These are phyloP conservation scores for Backusella parvicylindrica DNA, from an alignment of 192 early-diverging fungal species.

Conservation along the genomic window DNA sequence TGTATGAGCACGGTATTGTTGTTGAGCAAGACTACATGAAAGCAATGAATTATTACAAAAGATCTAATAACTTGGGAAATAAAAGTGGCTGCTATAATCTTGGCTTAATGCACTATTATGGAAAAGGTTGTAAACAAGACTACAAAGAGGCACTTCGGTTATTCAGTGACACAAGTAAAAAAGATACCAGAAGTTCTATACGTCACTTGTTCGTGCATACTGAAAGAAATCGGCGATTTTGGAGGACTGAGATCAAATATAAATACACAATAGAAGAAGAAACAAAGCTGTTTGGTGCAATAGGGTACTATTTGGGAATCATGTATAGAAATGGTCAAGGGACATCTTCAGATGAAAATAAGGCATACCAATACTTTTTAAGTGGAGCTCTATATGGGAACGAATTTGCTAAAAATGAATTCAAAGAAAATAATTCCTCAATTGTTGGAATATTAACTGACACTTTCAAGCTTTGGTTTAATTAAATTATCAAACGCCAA, in stretches of 20 bases:
- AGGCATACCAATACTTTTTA: neutral
- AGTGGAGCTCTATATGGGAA: neutral
- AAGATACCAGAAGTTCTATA: no score
- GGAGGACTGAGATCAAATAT: no score
- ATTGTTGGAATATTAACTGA: neutral
- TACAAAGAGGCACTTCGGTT: no score
- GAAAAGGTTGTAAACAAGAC: no score
- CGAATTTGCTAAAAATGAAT: neutral
- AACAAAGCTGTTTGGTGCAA: neutral
- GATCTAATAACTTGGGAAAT: no score
- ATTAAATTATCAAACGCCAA: neutral
- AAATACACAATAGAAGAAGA: no score
- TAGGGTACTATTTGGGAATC: neutral
- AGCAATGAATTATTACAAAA: neutral
- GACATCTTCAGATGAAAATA: neutral
- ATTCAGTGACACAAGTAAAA: no score
- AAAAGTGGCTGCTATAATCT: no score
- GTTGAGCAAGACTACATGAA: conserved; percentile 10
- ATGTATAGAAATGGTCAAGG: neutral
- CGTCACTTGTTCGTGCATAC: no score
- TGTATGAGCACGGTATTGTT: no score
- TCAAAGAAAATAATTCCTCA: neutral
- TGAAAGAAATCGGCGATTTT: no score
- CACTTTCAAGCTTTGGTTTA: neutral
- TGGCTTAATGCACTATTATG: no score